phyloP scores from a whole-genome alignment of 140 eudicot genomes.

The Anethum foeniculum region DNA sequence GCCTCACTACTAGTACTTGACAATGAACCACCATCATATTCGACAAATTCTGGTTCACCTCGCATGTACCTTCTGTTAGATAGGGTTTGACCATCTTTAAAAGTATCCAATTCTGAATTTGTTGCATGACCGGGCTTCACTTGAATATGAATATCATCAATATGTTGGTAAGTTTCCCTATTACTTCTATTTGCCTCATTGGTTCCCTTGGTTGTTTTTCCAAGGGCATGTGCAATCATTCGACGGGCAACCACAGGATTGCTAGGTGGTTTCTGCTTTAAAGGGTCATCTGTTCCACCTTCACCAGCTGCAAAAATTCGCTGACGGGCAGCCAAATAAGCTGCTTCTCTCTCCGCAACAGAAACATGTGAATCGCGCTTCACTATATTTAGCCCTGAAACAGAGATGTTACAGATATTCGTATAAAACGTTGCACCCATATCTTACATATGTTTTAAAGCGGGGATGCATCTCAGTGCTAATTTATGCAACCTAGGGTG shows the following conservation, averaged over 20 bases:
- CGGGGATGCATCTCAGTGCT: background rate
- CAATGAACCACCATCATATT: constrained; percentile 3
- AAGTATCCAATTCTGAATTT: background rate
- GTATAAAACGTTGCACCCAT: background rate
- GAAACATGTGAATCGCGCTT: constrained; percentile 25
- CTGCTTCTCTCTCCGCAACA: constrained; percentile 76
- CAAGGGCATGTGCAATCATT: constrained; percentile 95
- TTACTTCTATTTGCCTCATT: constrained; percentile 15
- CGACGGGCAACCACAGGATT: constrained; percentile 90
- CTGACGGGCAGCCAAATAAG: constrained; percentile 76
- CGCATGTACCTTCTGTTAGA: constrained; percentile 10
- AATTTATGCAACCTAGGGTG: background rate
- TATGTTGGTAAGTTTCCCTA: constrained; percentile 3
- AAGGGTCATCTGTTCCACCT: constrained; percentile 21
- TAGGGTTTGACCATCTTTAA: background rate
- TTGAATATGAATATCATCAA: constrained; percentile 22
- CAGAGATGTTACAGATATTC: background rate
- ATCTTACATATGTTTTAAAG: background rate
- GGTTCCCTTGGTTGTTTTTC: constrained; percentile 41
- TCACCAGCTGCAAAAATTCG: constrained; percentile 56
- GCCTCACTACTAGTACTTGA: constrained; percentile 8
- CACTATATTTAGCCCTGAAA: constrained; percentile 43
- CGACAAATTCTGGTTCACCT: constrained; percentile 18
- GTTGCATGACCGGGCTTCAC: constrained; percentile 7
- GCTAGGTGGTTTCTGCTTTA: constrained; percentile 49